These are phyloP conservation scores for Helianthus annuus DNA, from an alignment of 129 eudicot genomes.

Conservation along the genomic window HanXRQr2.0-SUNRISE NC_035446.2:169249923-169250422, in stretches of 20 bases:
- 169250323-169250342: too few species aligned
- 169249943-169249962: neutral
- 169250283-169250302: too few species aligned
- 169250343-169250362: too few species aligned
- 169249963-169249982: neutral
- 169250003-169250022: neutral
- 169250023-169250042: neutral
- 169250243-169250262: too few species aligned
- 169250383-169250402: too few species aligned
- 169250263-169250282: too few species aligned
- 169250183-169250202: neutral
- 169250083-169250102: neutral
- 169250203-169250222: neutral
- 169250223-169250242: too few species aligned
- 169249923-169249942: constrained; percentile 2
- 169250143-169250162: neutral
- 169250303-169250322: too few species aligned
- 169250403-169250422: too few species aligned
- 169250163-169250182: neutral
- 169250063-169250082: neutral
- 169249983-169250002: neutral
- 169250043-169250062: neutral
- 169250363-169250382: too few species aligned
- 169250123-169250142: neutral
- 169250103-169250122: neutral